These are phyloP conservation scores for Colletotrichum caudatum DNA, from an alignment of 2,329 filamentous ascomycete species.

Conservation along the genomic window DNA sequence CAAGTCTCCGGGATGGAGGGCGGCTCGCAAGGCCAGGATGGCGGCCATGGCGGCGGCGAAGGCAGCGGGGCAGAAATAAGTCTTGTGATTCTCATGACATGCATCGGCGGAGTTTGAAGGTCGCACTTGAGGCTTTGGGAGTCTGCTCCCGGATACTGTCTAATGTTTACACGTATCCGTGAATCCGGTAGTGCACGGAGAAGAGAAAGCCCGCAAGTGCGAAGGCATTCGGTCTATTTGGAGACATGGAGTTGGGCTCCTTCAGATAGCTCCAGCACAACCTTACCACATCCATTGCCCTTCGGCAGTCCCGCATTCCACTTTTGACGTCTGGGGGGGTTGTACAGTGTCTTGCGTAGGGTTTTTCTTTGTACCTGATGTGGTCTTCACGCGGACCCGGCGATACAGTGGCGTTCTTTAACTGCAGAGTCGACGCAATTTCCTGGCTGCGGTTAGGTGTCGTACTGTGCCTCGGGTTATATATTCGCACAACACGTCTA, in stretches of 20 bases:
- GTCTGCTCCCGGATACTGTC: not conserved
- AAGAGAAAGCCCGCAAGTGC: not conserved
- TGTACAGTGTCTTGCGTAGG: not conserved
- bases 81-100: not conserved
- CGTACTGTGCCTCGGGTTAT: not conserved
- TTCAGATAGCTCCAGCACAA: not conserved
- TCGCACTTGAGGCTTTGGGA: not conserved
- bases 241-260: not conserved
- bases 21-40: conserved; percentile 36
- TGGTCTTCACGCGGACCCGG: not conserved
- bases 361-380: not conserved
- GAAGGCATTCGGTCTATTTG: not conserved
- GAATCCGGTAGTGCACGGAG: not conserved
- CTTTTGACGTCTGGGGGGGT: not conserved
- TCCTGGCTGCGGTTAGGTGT: not conserved
- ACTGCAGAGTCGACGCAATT: not conserved
- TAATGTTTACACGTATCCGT: not conserved
- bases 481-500: not conserved
- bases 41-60: conserved; percentile 29
- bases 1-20: conserved; percentile 38
- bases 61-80: conserved; percentile 24
- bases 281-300: not conserved
- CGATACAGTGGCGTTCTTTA: not conserved
- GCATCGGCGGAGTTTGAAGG: not conserved
- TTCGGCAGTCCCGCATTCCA: not conserved